phyloP scores from a whole-genome alignment of 306 rosid species.

The Casuarina glauca region DNA sequence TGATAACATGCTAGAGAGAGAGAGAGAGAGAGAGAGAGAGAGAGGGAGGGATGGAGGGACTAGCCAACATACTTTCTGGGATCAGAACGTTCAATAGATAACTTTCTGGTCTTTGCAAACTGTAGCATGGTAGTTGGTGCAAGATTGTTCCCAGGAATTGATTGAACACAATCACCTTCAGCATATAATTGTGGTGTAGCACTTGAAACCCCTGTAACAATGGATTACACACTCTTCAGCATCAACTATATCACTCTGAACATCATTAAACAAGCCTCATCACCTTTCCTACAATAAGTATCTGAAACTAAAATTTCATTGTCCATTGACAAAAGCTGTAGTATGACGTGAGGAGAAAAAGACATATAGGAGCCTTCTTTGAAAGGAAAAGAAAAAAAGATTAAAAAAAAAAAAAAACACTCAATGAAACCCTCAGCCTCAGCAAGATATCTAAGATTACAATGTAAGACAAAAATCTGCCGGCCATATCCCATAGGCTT shows the following conservation, averaged over 20 bases:
- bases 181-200: conserved; percentile 40
- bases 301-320: conserved; percentile 38
- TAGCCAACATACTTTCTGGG: conserved; percentile 55
- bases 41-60: background rate
- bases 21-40: conserved; percentile 14
- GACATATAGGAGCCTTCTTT: conserved; percentile 14
- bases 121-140: conserved; percentile 59
- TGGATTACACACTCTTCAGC: conserved; percentile 28
- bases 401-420: background rate
- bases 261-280: conserved; percentile 34
- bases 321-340: conserved; percentile 31
- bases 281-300: conserved; percentile 58
- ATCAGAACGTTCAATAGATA: conserved; percentile 55
- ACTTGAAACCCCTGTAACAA: conserved; percentile 57
- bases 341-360: conserved; percentile 13
- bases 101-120: conserved; percentile 61
- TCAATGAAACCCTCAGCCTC: conserved; percentile 3
- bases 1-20: background rate
- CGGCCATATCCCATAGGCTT: background rate
- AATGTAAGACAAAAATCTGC: background rate
- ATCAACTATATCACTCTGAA: conserved; percentile 26
- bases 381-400: too few species aligned
- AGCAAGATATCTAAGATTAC: background rate
- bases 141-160: conserved; percentile 45
- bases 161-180: conserved; percentile 48